Base-by-base conservation (phyloP, 805 yeast species). In the Myxozyma udenii region DNA sequence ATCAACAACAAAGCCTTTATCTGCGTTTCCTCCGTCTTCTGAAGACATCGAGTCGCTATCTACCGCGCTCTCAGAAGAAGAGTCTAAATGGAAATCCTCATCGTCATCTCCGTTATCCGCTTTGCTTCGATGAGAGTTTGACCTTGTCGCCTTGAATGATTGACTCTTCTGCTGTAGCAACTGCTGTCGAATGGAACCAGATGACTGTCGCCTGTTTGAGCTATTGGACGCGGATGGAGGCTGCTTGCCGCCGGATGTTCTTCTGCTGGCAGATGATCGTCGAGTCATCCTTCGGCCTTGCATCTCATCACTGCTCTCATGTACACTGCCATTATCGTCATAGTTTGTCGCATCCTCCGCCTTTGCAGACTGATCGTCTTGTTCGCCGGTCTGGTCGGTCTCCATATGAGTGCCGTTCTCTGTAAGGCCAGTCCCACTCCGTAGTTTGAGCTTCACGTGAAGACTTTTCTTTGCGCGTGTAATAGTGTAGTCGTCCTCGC, bases 111-210 rank as follows among this genome's bases (percentile, higher is more conserved):
- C 67, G 46, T 55, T 57, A 30, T 44, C 51, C 3, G 65, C 64
- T 21, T 62, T 48, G 21, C 57, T 33, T 57, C 57, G 55, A 57
- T 59, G 81, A 81, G 6, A 68, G 41, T 9, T 22, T 12, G 28
- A 5, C 22, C 24, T 14, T 18, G 28, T 21, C 21, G 50, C 3
- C 22, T 11, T 6, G 46, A 37, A 21, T 44, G 39, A 22, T 50
- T 25, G 16, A 42, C 48, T 23, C 33, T 28, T 28, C 33, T 52
- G 53, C 22, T 48, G 54, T 16, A 55, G 23, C 21, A 55, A 24
- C 39, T 53, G 58, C 37, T 53, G 58, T 7, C 60, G 50, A 14
- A 53, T 48, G 19, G 60, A 48, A 11, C 47, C 40, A 7, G 57
- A 50, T 9, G 45, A 24, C 6, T 44, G 39, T 12, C 56, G 45